Percentiles rank a stretch among this genome's conserved stretches.
Evolutionary conservation across 108 stramenopile genomes (phyloP).

Genomic region (Cyclotella cryptica): DNA sequence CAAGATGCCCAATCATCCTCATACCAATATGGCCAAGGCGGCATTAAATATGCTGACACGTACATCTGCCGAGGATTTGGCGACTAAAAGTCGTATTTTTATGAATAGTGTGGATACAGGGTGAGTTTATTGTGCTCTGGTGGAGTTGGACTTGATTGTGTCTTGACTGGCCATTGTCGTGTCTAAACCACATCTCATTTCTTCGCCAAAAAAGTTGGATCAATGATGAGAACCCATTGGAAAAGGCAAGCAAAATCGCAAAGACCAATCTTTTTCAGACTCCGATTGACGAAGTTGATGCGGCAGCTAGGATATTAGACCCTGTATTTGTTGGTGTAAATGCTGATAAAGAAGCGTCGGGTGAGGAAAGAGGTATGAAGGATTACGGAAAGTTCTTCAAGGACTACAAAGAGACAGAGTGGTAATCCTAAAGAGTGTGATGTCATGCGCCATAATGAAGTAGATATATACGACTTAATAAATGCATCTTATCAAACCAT

Average conservation of each 20-base stretch:
- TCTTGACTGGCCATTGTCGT: neutral
- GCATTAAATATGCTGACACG: constrained; percentile 94
- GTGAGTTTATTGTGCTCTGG: neutral
- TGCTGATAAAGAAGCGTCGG: constrained; percentile 19
- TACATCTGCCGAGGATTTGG: constrained; percentile 87
- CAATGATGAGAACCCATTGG: constrained; percentile 92
- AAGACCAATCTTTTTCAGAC: constrained; percentile 88
- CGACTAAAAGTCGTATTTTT: constrained; percentile 72
- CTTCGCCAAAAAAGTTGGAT: constrained; percentile 62
- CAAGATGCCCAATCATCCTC: constrained; percentile 92
- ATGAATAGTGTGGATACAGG: constrained; percentile 96
- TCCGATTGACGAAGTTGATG: constrained; percentile 94
- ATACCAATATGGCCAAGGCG: constrained; percentile 95
- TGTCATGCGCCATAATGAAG: neutral
- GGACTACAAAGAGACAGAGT: constrained; percentile 88
- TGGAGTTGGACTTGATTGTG: neutral
- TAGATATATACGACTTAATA: neutral
- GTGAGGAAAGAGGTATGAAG: constrained; percentile 31
- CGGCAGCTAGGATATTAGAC: constrained; percentile 66
- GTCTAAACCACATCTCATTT: neutral
- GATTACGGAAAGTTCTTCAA: constrained; percentile 86
- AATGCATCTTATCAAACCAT: neutral
- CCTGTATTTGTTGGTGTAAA: constrained; percentile 79
- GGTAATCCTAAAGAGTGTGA: constrained; percentile 48
- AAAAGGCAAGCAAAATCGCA: constrained; percentile 78